Conservation (phyloP, 208 protist genomes). For the Endotrypanum monterogeii region DNA sequence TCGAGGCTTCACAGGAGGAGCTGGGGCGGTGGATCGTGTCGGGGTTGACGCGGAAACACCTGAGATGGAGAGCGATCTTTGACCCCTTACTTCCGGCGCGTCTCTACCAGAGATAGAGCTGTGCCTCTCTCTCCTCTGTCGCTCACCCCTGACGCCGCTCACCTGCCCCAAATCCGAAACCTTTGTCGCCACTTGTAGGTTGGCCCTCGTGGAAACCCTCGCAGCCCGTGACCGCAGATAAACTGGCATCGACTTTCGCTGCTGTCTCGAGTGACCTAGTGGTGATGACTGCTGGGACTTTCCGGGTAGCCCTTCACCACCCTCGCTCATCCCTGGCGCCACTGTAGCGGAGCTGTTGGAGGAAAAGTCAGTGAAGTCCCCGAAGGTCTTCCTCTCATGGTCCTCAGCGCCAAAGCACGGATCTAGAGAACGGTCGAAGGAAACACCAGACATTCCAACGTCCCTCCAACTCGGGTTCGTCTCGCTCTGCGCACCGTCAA, state of each 20-base stretch:
- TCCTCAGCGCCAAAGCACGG: slow-evolving; percentile 9
- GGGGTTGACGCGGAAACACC: not conserved
- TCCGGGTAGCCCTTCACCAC: not conserved
- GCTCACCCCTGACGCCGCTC: slow-evolving; percentile 10
- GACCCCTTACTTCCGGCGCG: not conserved
- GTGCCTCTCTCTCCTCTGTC: not conserved
- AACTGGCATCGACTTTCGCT: not conserved
- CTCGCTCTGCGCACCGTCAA: not conserved
- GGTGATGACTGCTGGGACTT: not conserved
- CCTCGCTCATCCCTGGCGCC: slow-evolving; percentile 3
- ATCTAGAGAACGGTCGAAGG: slow-evolving; percentile 19
- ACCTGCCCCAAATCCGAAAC: slow-evolving; percentile 14
- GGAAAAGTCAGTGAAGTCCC: slow-evolving; percentile 36
- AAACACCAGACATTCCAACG: slow-evolving; percentile 8
- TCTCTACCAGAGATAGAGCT: not conserved
- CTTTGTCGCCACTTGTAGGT: slow-evolving; percentile 6
- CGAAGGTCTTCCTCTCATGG: slow-evolving; percentile 24
- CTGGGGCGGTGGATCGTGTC: not conserved
- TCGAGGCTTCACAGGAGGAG: slow-evolving; percentile 24
- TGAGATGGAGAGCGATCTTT: not conserved
- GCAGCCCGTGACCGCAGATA: not conserved
- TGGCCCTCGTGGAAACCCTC: not conserved
- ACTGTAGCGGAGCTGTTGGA: not conserved
- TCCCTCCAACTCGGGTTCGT: slow-evolving; percentile 5
- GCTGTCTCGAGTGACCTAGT: not conserved